These are phyloP conservation scores for Colletotrichum melonis DNA, from an alignment of 2,329 filamentous ascomycete genomes.

Conservation along the genomic window DNA sequence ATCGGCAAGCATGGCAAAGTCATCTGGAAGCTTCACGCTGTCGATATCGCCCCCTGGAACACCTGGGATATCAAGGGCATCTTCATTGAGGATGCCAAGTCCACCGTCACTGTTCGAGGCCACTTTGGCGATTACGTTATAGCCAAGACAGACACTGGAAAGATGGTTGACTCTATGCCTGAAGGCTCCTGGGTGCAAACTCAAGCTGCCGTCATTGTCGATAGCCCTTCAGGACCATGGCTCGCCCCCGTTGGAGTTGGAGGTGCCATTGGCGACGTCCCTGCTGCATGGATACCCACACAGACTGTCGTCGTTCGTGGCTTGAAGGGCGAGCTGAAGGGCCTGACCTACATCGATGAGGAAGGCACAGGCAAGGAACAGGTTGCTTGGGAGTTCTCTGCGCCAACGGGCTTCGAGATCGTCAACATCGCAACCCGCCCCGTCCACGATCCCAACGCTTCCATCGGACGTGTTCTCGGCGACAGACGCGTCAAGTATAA, in stretches of 20 bases:
- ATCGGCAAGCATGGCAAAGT: slow-evolving; percentile 79
- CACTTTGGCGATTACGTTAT: slow-evolving; percentile 71
- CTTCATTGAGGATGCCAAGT: slow-evolving; percentile 66
- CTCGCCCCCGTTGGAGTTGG: slow-evolving; percentile 64
- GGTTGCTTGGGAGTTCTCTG: slow-evolving; percentile 79
- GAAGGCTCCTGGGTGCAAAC: slow-evolving; percentile 52
- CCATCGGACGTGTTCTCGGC: slow-evolving; percentile 92
- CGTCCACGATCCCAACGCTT: slow-evolving; percentile 87
- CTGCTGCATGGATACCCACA: slow-evolving; percentile 58
- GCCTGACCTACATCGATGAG: slow-evolving; percentile 61
- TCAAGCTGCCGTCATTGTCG: slow-evolving; percentile 59
- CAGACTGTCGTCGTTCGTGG: slow-evolving; percentile 66
- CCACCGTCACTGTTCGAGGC: slow-evolving; percentile 68
- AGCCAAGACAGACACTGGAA: slow-evolving; percentile 65
- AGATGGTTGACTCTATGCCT: slow-evolving; percentile 56
- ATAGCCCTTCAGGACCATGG: slow-evolving; percentile 63
- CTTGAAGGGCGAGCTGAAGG: slow-evolving; percentile 62
- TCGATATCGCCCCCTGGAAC: slow-evolving; percentile 64
- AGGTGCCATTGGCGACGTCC: slow-evolving; percentile 60
- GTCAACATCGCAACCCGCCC: slow-evolving; percentile 75
- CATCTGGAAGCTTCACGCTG: slow-evolving; percentile 78
- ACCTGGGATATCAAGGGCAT: slow-evolving; percentile 77
- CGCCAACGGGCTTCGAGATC: slow-evolving; percentile 75
- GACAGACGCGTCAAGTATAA: slow-evolving; percentile 97
- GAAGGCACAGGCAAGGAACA: slow-evolving; percentile 56